These are phyloP conservation scores for Phytopythium cucurbitacearum DNA, from an alignment of 352 stramenopile genomes.

Conservation along the genomic window DNA sequence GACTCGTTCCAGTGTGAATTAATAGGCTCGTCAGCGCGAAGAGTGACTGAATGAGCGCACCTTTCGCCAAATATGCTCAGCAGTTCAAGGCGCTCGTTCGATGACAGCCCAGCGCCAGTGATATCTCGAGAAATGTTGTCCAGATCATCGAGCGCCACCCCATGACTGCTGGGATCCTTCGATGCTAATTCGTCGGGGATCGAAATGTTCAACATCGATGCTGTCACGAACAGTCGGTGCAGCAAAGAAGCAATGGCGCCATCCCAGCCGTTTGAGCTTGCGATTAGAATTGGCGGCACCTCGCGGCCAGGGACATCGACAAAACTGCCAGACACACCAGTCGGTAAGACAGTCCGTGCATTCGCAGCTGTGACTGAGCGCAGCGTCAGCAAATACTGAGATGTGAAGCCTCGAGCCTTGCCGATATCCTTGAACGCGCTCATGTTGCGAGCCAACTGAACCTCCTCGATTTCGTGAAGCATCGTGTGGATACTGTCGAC, in stretches of 20 bases:
- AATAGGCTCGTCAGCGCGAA: too few relatives aligned
- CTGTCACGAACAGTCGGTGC: conserved; percentile 27
- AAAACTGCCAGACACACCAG: background rate
- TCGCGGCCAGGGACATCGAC: background rate
- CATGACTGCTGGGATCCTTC: conserved; percentile 11
- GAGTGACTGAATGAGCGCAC: conserved; percentile 11
- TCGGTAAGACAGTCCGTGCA: background rate
- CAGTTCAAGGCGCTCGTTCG: conserved; percentile 19
- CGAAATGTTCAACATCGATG: conserved; percentile 11
- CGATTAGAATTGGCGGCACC: conserved; percentile 21
- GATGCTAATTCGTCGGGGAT: conserved; percentile 21
- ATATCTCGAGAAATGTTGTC: conserved; percentile 9
- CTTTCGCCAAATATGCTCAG: conserved; percentile 14
- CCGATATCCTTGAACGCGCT: conserved; percentile 24
- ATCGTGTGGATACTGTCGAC: conserved; percentile 22
- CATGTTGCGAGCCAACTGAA: conserved; percentile 28
- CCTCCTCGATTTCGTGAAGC: conserved; percentile 39
- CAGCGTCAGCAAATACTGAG: conserved; percentile 35
- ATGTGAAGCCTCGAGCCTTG: conserved; percentile 40
- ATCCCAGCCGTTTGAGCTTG: conserved; percentile 30
- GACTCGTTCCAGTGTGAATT: background rate
- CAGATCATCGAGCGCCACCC: conserved; percentile 18
- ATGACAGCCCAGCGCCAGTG: conserved; percentile 12
- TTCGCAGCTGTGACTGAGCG: conserved; percentile 11
- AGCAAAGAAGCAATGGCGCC: conserved; percentile 34